Evolutionary conservation across 441 rosid genomes (phyloP), one percentile per base, ranked within the genome.

Genomic region (Gossypium gossypioides): DNA sequence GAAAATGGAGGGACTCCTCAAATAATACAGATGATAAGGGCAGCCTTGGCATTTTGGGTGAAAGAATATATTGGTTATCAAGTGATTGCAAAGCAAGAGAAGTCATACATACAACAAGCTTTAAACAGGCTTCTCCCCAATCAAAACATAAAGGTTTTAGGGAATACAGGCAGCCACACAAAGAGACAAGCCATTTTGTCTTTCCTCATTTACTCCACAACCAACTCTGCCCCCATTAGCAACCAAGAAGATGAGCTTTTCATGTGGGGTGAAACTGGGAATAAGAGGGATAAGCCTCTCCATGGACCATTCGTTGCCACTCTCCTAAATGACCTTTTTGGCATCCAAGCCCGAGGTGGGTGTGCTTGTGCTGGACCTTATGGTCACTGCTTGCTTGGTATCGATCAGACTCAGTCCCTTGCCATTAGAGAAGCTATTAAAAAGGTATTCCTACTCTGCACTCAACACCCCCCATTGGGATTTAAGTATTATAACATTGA

Each of bases 341-440:
- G 93, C 32, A 82, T 89, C 59, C 93, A 86, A 48, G 84, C 90
- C 0, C 78, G 93, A 46, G 93, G 87, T 1, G 91, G 93, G 0
- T 84, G 91, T 18, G 93, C 86, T 29, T 89, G 91, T 73, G 89
- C 93, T 7, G 85, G 81, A 27, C 91, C 94, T 10, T 89, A 87
- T 21, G 94, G 90, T 21, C 91, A 89, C 59, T 9, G 15, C 44
- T 65, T 89, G 67, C 90, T 87, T 52, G 59, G 74, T 37, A 57
- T 89, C 1, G 54, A 66, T 22, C 67, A 82, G 60, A 7, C 62
- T 61, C 66, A 3, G n/a, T 61, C 66, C 13, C 24, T 61, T 61
- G 66, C 66, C 48, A 16, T 32, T 34, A 61, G 66, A 15, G 66
- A 75, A 15, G 83, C 79, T 69, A 82, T 89, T 55, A 77, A 78